Conservation (phyloP, 2,329 filamentous ascomycete species). For the Colletotrichum sp. region DNA sequence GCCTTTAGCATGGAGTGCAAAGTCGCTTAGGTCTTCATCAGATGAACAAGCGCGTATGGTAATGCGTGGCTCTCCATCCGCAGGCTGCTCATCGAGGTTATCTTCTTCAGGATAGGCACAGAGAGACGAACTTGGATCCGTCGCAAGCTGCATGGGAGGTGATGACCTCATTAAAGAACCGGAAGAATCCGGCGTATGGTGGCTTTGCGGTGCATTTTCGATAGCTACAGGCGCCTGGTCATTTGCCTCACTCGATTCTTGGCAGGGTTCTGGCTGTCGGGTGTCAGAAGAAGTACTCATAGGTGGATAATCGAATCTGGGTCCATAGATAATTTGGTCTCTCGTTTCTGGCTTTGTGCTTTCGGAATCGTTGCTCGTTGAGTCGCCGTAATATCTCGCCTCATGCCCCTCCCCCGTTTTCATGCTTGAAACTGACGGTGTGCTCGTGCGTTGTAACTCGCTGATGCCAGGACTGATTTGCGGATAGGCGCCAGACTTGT, state of each 20-base stretch:
- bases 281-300: background rate
- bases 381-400: background rate
- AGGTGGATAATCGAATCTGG: background rate
- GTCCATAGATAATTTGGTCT: background rate
- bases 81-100: background rate
- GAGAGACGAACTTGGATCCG: background rate
- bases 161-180: background rate
- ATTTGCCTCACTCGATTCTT: background rate
- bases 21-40: background rate
- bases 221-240: background rate
- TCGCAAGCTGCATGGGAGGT: background rate
- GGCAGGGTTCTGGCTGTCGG: background rate
- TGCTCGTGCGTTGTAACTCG: background rate
- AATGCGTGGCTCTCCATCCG: background rate
- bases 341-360: background rate
- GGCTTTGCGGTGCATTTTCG: background rate
- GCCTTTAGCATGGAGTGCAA: background rate
- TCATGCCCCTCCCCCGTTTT: background rate
- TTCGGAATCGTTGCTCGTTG: background rate
- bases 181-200: background rate
- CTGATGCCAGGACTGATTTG: constrained; percentile 4
- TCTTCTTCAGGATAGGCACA: background rate
- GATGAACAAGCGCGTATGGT: background rate
- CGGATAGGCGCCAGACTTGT: background rate
- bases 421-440: background rate